Evolutionary conservation across 768 basidiomycete genomes (phyloP), one percentile per base, ranked within the genome.

Genomic region (Sporobolomyces pararoseus): DNA sequence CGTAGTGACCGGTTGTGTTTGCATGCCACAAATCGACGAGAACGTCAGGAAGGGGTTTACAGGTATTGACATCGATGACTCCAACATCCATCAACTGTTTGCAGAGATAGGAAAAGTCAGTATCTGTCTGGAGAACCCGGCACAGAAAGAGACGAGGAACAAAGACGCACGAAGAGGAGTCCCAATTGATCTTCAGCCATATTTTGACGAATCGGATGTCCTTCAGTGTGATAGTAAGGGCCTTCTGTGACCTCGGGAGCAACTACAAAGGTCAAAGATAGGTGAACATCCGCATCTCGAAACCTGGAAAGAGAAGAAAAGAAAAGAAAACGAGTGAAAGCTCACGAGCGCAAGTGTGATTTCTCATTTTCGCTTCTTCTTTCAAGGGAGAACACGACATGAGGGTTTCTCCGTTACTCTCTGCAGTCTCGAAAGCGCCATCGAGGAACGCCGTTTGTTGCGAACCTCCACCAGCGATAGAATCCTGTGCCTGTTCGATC

Each of bases 141-240:
- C 39, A 42, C 39, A 42, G 39, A n/a, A n/a, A n/a, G n/a, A n/a
- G n/a, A 42, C 14, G 31, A 59, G 60, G 2, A 13, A n/a, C 13
- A 37, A 34, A 17, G 9, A 60, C 73, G 25, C 50, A 75, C 71
- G 75, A 78, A 78, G 29, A 76, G 76, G 13, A 79, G 58, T 32
- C 78, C 78, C 27, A 76, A 73, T 68, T 79, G 77, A 68, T 77
- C 73, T 64, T 79, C 78, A 13, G 78, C 78, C 74, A 79, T 77
- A 75, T 79, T 78, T 55, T 76, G 75, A 27, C 78, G 76, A 52
- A 79, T 76, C 0, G 78, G 78, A 69, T 79, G 78, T 4, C 78
- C 78, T 49, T 64, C 76, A 1, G 70, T 73, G 75, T 79, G 78
- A 71, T 78, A 78, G 66, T 74, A 74, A 2, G 73, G 73, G 2